Evolutionary conservation across 179 eudicot genomes (phyloP).

Genomic region (Drosera spatulata): DNA sequence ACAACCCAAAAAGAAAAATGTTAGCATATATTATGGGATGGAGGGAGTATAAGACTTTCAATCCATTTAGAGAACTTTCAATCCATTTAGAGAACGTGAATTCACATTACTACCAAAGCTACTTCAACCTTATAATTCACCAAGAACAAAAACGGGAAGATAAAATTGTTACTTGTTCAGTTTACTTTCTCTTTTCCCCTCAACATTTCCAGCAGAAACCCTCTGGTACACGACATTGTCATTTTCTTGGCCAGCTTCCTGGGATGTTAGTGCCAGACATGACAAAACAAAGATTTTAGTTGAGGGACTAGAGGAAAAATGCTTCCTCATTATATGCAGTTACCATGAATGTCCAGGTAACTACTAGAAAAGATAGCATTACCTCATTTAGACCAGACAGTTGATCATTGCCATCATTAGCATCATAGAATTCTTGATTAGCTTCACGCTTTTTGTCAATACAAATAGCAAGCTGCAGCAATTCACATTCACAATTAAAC

Average conservation of each 20-base stretch:
- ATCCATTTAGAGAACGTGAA: too few species aligned
- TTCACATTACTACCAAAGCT: too few species aligned
- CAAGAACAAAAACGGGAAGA: not conserved
- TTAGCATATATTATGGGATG: not conserved
- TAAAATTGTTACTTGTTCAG: constrained; percentile 32
- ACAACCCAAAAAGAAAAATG: too few species aligned
- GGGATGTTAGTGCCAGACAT: constrained; percentile 10
- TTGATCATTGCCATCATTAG: constrained; percentile 24
- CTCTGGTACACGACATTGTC: constrained; percentile 13
- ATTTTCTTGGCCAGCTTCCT: constrained; percentile 29
- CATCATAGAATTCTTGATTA: constrained; percentile 34
- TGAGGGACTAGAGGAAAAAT: constrained; percentile 3
- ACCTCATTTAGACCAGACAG: constrained; percentile 27
- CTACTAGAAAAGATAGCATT: not conserved
- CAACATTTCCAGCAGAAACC: constrained; percentile 8
- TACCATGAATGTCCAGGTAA: not conserved
- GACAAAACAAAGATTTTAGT: not conserved
- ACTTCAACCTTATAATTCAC: too few species aligned
- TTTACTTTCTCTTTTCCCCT: constrained; percentile 49
- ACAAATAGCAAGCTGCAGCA: constrained; percentile 71
- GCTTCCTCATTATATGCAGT: constrained; percentile 3
- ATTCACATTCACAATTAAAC: not conserved
- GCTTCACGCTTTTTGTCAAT: constrained; percentile 63
- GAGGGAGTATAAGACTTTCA: not conserved
- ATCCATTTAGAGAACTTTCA: too few species aligned